Evolutionary conservation across 176 grass and related monocot genomes (phyloP).

Genomic region (Dendrocalamus sinicus): DNA sequence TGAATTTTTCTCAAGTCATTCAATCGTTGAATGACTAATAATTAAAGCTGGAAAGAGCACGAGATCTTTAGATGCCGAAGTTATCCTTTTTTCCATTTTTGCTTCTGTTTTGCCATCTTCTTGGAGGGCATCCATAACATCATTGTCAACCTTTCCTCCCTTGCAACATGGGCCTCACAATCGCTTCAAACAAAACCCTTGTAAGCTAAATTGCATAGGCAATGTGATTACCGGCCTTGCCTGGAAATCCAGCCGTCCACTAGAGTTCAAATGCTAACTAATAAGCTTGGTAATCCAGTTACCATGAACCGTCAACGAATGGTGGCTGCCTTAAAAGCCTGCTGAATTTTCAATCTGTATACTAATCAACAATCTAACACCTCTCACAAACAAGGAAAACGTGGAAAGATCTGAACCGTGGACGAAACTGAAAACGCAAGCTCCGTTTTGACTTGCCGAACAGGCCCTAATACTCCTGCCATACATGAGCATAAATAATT

Average conservation of each 20-base stretch:
- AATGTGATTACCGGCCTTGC: conserved; percentile 11
- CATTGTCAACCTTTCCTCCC: conserved; percentile 35
- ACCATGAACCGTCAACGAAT: background rate
- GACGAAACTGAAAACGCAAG: background rate
- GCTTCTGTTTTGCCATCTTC: conserved; percentile 7
- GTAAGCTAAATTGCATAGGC: conserved; percentile 5
- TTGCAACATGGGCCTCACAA: conserved; percentile 18
- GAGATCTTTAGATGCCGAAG: conserved; percentile 17
- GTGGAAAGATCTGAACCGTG: background rate
- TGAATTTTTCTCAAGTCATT: background rate
- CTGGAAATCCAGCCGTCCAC: conserved; percentile 11
- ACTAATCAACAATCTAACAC: too few species aligned
- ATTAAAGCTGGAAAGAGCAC: background rate
- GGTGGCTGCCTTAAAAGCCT: background rate
- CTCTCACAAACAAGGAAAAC: background rate
- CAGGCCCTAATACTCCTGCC: background rate
- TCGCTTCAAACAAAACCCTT: conserved; percentile 24
- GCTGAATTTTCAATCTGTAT: background rate
- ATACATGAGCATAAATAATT: background rate
- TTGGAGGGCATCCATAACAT: conserved; percentile 15
- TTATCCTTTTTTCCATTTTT: background rate
- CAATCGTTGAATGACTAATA: background rate
- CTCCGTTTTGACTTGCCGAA: too few species aligned
- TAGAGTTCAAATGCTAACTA: background rate
- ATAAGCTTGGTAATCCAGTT: background rate